A percentile compares a stretch with the other conserved stretches of the same genome.
phyloP scores from a whole-genome alignment of 352 stramenopile genomes.

The Phytophthora litchii region DNA sequence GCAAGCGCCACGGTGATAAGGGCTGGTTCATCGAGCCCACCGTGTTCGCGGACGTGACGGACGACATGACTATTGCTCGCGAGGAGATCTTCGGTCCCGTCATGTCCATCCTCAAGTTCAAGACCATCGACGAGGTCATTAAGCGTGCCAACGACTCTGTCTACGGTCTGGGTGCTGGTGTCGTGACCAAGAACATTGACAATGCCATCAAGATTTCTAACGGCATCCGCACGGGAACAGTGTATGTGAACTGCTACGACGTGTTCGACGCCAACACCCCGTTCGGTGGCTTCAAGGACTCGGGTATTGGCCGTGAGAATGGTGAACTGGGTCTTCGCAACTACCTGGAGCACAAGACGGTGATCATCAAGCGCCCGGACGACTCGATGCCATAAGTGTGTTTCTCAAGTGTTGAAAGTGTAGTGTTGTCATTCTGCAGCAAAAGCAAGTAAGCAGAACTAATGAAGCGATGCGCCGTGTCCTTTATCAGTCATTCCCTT shows the following conservation, averaged over 20 bases:
- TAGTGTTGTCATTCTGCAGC: slow-evolving; percentile 14
- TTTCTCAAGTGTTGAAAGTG: slow-evolving; percentile 20
- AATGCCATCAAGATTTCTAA: slow-evolving; percentile 90
- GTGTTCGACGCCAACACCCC: slow-evolving; percentile 85
- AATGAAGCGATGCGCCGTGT: slow-evolving; percentile 14
- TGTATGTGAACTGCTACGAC: slow-evolving; percentile 96
- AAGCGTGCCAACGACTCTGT: slow-evolving; percentile 83
- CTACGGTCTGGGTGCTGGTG: slow-evolving; percentile 88
- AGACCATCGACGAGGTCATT: slow-evolving; percentile 90
- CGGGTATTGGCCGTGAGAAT: slow-evolving; percentile 82
- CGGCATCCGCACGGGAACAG: slow-evolving; percentile 88
- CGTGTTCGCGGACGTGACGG: slow-evolving; percentile 84
- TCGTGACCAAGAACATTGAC: slow-evolving; percentile 90
- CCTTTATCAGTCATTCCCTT: not conserved
- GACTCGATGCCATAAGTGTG: slow-evolving; percentile 42
- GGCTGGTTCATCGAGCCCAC: slow-evolving; percentile 94
- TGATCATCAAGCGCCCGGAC: slow-evolving; percentile 70
- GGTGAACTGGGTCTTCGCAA: slow-evolving; percentile 72
- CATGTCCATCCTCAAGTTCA: slow-evolving; percentile 90
- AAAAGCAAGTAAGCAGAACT: slow-evolving; percentile 12
- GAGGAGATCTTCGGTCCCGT: slow-evolving; percentile 95
- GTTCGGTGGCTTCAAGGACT: slow-evolving; percentile 91
- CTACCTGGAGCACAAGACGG: slow-evolving; percentile 84
- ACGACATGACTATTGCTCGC: slow-evolving; percentile 89
- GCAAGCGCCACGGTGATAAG: slow-evolving; percentile 67